Evolutionary conservation across 441 rosid species (phyloP).

Genomic region (Brassica balearica): DNA sequence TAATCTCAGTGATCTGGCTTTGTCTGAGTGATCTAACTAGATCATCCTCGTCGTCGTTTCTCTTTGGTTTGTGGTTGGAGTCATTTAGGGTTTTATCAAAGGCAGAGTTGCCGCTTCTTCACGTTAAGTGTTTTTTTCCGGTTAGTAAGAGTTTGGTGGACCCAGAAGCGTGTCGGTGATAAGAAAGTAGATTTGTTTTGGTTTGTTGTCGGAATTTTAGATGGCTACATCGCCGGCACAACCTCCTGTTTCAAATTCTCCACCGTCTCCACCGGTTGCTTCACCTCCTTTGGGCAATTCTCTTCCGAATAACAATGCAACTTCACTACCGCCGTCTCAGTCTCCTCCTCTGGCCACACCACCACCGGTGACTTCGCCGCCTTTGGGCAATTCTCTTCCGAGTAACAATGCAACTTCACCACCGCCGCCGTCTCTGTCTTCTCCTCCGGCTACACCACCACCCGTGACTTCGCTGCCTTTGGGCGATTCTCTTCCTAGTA

Average conservation of each 20-base stretch:
- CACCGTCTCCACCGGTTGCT: slow-evolving; percentile 34
- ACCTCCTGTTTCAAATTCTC: slow-evolving; percentile 28
- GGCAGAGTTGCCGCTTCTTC: slow-evolving; percentile 16
- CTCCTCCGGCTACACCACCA: slow-evolving; percentile 43
- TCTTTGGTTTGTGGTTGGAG: slow-evolving; percentile 20
- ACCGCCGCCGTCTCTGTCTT: slow-evolving; percentile 36
- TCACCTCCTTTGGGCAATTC: slow-evolving; percentile 23
- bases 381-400: slow-evolving; percentile 6
- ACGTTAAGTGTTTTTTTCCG: slow-evolving; percentile 25
- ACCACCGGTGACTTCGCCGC: slow-evolving; percentile 28
- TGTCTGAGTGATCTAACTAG: slow-evolving; percentile 16
- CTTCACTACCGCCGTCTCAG: slow-evolving; percentile 42
- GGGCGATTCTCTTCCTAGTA: no score
- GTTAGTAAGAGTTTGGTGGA: slow-evolving; percentile 35
- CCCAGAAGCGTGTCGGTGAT: slow-evolving; percentile 14
- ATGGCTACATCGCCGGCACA: slow-evolving; percentile 33
- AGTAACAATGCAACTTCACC: slow-evolving; percentile 31
- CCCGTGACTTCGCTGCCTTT: background rate
- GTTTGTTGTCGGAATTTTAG: slow-evolving; percentile 10
- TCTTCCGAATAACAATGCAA: slow-evolving; percentile 25
- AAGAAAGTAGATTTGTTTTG: background rate
- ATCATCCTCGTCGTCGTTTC: slow-evolving; percentile 5
- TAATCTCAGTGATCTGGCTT: slow-evolving; percentile 22
- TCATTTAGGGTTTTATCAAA: slow-evolving; percentile 26
- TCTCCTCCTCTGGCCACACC: slow-evolving; percentile 38